These are phyloP conservation scores for Sphaerulina musiva DNA, from an alignment of 2,329 filamentous ascomycete species.

Conservation along the genomic window DNA sequence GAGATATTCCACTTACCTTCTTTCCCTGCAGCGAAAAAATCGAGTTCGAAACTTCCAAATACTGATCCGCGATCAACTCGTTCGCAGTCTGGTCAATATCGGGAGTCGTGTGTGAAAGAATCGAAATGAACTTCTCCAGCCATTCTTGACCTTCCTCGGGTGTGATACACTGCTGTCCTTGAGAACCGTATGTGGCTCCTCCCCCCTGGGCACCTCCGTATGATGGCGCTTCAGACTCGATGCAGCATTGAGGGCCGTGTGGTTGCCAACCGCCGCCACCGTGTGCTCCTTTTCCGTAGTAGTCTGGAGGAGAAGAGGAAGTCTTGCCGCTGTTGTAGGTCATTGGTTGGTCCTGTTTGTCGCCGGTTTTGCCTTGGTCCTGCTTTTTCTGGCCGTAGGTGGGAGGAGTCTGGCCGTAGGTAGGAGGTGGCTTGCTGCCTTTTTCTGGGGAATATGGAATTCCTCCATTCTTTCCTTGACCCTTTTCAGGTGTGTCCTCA, in stretches of 20 bases:
- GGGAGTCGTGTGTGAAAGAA: slow-evolving; percentile 5
- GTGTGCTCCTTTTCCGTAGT: background rate
- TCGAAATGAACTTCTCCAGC: slow-evolving; percentile 9
- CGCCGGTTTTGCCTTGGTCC: background rate
- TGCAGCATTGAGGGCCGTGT: background rate
- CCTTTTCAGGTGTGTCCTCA: no score
- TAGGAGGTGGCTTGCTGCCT: background rate
- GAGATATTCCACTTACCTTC: background rate
- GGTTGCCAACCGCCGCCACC: background rate
- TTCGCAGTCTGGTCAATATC: slow-evolving; percentile 8
- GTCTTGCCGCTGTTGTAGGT: background rate
- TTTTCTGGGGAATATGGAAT: no score
- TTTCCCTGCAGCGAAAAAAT: slow-evolving; percentile 13
- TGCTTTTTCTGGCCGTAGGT: no score
- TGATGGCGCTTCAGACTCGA: background rate
- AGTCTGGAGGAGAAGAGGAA: background rate
- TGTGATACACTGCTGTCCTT: slow-evolving; percentile 9
- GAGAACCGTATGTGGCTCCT: background rate
- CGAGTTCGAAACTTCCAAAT: slow-evolving; percentile 14
- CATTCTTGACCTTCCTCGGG: slow-evolving; percentile 11
- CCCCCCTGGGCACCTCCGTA: background rate
- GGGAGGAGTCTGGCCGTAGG: background rate
- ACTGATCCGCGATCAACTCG: slow-evolving; percentile 15
- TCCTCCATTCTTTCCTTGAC: no score
- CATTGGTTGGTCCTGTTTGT: background rate